Evolutionary conservation across 1,139 yeast genomes (phyloP).

Genomic region (Schwanniomyces etchellsii): DNA sequence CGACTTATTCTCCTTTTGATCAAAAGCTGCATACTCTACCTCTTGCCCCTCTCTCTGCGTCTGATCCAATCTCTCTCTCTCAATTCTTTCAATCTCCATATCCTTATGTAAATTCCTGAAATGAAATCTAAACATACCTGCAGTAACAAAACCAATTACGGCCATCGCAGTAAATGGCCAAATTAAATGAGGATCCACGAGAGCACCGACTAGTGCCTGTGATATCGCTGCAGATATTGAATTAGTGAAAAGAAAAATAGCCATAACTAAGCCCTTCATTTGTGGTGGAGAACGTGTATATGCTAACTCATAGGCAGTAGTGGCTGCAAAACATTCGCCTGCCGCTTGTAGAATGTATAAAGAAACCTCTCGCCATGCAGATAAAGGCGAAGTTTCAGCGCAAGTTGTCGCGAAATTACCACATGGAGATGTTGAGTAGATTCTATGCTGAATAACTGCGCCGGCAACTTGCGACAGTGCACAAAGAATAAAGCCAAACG

Average conservation of each 20-base stretch:
- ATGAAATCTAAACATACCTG: slow-evolving; percentile 36
- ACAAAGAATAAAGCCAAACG: slow-evolving; percentile 30
- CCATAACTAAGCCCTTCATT: slow-evolving; percentile 66
- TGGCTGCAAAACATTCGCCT: slow-evolving; percentile 64
- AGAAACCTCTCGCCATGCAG: slow-evolving; percentile 52
- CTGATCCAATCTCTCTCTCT: slow-evolving; percentile 16
- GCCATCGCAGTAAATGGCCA: slow-evolving; percentile 53
- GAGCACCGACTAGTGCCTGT: slow-evolving; percentile 50
- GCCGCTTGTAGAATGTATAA: slow-evolving; percentile 53
- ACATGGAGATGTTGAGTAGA: slow-evolving; percentile 34
- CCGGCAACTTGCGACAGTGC: slow-evolving; percentile 36
- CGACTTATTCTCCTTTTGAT: too few relatives aligned
- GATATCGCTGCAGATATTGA: slow-evolving; percentile 58
- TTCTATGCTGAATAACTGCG: slow-evolving; percentile 30
- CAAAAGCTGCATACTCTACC: slow-evolving; percentile 12
- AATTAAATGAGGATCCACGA: slow-evolving; percentile 48
- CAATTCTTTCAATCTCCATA: slow-evolving; percentile 40
- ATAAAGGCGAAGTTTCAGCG: slow-evolving; percentile 43
- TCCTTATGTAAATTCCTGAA: slow-evolving; percentile 49
- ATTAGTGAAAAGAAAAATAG: slow-evolving; percentile 55
- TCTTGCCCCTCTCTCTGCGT: slow-evolving; percentile 2
- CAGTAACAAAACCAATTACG: slow-evolving; percentile 38
- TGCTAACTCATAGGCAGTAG: slow-evolving; percentile 66
- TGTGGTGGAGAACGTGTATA: slow-evolving; percentile 57
- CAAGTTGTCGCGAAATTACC: slow-evolving; percentile 43